Percentiles rank a stretch among this genome's conserved stretches.
Conservation (phyloP, 2,329 filamentous ascomycete genomes). For the Podosphaera leucotricha region DNA sequence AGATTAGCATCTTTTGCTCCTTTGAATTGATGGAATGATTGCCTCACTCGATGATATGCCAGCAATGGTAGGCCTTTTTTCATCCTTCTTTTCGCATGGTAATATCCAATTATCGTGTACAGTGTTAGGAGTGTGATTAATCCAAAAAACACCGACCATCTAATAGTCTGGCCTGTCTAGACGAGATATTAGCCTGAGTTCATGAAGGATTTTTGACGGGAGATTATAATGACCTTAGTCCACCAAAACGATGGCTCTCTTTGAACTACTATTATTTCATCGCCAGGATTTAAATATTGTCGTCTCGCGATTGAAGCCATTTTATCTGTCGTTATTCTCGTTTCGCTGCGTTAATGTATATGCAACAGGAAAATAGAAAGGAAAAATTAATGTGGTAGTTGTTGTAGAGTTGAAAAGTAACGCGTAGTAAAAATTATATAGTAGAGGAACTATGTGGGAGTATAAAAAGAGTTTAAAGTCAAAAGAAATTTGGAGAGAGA, state of each 20-base stretch:
- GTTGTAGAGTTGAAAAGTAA: neutral
- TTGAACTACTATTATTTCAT: neutral
- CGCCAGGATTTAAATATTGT: neutral
- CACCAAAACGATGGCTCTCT: constrained; percentile 1
- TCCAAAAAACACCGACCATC: constrained; percentile 44
- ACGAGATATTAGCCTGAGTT: neutral
- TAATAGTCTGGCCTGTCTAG: constrained; percentile 23
- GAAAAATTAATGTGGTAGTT: no score
- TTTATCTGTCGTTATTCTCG: neutral
- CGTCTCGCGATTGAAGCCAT: neutral
- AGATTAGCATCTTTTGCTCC: constrained; percentile 4
- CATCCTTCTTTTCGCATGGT: constrained; percentile 44
- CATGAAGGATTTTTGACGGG: neutral
- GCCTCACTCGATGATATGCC: constrained; percentile 42
- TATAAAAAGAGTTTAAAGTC: neutral
- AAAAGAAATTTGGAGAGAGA: no score
- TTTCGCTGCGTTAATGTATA: neutral
- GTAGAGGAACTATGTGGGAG: neutral
- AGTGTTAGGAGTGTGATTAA: constrained; percentile 32
- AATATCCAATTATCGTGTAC: constrained; percentile 44
- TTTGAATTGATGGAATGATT: neutral
- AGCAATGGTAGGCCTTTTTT: constrained; percentile 40
- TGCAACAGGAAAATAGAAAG: neutral
- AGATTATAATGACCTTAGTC: neutral
- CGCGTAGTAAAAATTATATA: neutral